Evolutionary conservation across 2,329 filamentous ascomycete genomes (phyloP).

Genomic region (Pezicula carpinea): DNA sequence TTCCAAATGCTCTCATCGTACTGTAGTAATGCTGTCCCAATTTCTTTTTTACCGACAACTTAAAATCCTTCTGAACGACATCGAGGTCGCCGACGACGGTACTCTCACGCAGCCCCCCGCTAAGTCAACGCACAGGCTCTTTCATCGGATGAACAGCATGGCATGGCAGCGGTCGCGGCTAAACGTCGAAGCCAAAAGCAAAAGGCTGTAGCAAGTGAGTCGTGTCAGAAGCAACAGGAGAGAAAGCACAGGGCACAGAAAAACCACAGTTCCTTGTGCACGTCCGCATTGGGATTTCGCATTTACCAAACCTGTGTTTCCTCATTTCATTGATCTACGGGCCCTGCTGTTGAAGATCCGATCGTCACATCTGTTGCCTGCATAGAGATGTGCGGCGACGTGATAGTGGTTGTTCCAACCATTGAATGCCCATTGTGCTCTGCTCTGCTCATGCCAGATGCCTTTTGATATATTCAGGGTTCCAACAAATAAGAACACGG

Average conservation of each 20-base stretch:
- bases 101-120: too few species aligned
- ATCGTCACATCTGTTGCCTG: background rate
- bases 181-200: too few species aligned
- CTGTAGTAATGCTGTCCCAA: too few species aligned
- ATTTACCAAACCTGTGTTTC: background rate
- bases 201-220: too few species aligned
- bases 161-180: too few species aligned
- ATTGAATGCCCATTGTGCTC: too few species aligned
- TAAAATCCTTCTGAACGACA: too few species aligned
- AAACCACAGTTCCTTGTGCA: background rate
- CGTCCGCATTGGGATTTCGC: background rate
- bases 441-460: background rate
- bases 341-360: background rate
- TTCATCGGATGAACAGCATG: too few species aligned
- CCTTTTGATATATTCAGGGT: background rate
- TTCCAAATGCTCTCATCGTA: too few species aligned
- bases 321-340: background rate
- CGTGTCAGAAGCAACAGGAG: background rate
- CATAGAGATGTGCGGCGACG: background rate
- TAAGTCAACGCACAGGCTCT: too few species aligned
- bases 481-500: background rate
- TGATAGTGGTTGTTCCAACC: background rate
- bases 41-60: too few species aligned
- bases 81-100: too few species aligned
- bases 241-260: background rate